Base-by-base conservation (phyloP, 129 eudicot genomes). In the Pittosporum tobira region DNA sequence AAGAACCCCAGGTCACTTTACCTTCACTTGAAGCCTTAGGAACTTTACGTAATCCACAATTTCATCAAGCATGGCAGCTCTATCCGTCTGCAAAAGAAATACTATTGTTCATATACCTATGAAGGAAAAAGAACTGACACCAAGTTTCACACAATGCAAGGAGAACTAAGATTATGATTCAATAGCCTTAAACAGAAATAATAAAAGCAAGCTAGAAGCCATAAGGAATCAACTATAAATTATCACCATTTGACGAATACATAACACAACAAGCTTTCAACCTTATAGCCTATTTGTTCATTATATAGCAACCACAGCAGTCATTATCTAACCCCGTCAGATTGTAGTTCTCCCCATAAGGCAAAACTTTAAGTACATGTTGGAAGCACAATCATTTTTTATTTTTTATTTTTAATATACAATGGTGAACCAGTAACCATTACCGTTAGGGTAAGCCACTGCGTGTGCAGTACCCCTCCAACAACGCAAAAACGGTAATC, bases 1-100 rank as follows among this genome's bases (percentile, higher is more conserved):
- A 46, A 48, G 57, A 45, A 51, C 6, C 27, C 45, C 26, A 34
- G 57, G 42, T 51, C 50, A 43, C 25, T 63, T 61, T 82, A 90
- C 98, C 98, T 90, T 90, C 37, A 90, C 94, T 81, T 90, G 98
- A 46, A 90, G 88, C 71, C 95, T 77, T 47, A 90, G 74, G 74
- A 90, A 90, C 82, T 90, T 90, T 61, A 90, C 98, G 64, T 90
- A 90, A 51, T 90, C 98, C 78, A 90, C 98, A 73, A 90, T 81
- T 62, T 90, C 98, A 71, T 90, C 95, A 64, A 90, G 94, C 98
- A 90, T 90, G 52, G 87, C 89, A 51, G 98, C 95, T 80, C 97
- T 83, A 74, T 90, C 97, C 19, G 94, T 82, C 97, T 90, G 95
- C 73, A 71, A 9, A 67, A 49, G 16, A 29, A 44, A 62, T n/a